Evolutionary conservation across 2,329 filamentous ascomycete genomes (phyloP), one percentile per base, ranked within the genome.

Genomic region (Hansfordia pulvinata): DNA sequence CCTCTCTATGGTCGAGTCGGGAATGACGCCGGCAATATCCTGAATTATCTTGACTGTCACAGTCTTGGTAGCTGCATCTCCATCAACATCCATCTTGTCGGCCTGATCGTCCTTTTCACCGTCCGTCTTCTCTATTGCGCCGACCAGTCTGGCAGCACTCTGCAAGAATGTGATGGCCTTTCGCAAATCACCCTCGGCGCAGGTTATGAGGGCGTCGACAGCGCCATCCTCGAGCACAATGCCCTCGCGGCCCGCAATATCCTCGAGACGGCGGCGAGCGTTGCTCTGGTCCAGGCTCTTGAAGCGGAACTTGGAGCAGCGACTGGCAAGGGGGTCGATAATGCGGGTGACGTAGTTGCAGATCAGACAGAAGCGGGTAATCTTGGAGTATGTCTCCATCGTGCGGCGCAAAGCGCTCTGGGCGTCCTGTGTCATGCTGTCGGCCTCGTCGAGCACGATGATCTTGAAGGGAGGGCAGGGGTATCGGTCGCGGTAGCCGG

Each of bases 271-370:
- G 44, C 66, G 71, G 41, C 74, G 76, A 6, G 90, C 84, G 46
- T 92, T 92, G 6, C 70, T 72, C 43, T 86, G 79, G 49, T 94
- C 88, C 36, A 98, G 59, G 36, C 81, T 83, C 70, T 98, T 98
- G 69, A 98, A 99, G 17, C 90, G 69, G 50, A 98, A 98, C 56
- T 98, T 98, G 54, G 76, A 85, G 59, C 90, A 99, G 41, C 90
- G 70, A 50, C 76, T 85, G 2, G 90, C 90, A 13, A 99, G 60
- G 6, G 90, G 92, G 48, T 98, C 90, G 44, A 98, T 98, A 48
- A 99, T 98, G 32, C 90, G 68, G 4, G 90, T 96, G 23, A 98
- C 90, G 44, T 98, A 98, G 56, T 99, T 99, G 58, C 92, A 98
- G 31, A 96, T 88, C 21, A 99, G 64, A 48, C 90, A 96, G 54